Evolutionary conservation across 108 stramenopile genomes (phyloP).

Genomic region (Cyclotella atomus): DNA sequence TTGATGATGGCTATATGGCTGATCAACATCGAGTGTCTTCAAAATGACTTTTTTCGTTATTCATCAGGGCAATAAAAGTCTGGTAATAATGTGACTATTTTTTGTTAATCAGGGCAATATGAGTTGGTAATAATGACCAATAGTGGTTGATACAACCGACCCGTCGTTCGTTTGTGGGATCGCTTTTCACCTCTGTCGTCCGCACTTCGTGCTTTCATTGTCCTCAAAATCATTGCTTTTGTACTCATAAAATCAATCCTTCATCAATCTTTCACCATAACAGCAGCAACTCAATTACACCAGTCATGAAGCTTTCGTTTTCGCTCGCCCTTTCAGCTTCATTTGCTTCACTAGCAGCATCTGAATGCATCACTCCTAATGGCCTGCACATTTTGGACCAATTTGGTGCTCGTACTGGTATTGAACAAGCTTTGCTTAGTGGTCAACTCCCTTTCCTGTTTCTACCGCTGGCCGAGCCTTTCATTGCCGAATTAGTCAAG

Average conservation of each 20-base stretch:
- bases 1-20: too few species aligned
- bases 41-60: too few species aligned
- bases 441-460: not conserved
- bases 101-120: not conserved
- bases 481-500: not conserved
- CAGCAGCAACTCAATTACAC: not conserved
- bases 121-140: too few species aligned
- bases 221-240: not conserved
- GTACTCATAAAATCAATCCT: not conserved
- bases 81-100: not conserved
- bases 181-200: not conserved
- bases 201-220: not conserved
- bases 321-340: not conserved
- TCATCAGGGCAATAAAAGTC: too few species aligned
- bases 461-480: not conserved
- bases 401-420: not conserved
- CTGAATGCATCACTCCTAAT: constrained; percentile 3
- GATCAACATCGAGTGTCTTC: too few species aligned
- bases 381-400: not conserved
- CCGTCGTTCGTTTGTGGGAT: not conserved
- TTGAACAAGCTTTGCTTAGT: not conserved
- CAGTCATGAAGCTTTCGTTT: constrained; percentile 2
- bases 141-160: too few species aligned
- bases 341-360: not conserved
- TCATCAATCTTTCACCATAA: not conserved